A percentile compares a stretch with the other conserved stretches of the same genome.
These are phyloP conservation scores for Edaphochlamys debaryana DNA, from an alignment of 139 green algal genomes.

Conservation along the genomic window DNA sequence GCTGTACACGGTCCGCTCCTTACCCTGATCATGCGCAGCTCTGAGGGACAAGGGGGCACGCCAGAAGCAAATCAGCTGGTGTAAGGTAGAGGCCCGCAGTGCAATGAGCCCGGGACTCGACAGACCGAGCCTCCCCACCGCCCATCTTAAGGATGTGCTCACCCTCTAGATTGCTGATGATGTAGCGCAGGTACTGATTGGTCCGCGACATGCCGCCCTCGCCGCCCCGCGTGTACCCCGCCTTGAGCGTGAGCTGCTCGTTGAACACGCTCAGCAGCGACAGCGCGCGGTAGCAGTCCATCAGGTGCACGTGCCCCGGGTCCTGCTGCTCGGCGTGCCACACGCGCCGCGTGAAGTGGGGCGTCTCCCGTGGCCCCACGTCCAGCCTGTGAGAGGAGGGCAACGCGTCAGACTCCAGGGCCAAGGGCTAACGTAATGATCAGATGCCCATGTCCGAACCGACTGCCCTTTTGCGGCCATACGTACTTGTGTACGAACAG, in stretches of 20 bases:
- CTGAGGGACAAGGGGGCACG: too few species aligned
- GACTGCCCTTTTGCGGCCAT: too few species aligned
- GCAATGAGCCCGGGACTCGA: too few species aligned
- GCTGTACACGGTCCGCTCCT: too few species aligned
- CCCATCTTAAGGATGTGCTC: too few species aligned
- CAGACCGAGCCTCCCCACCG: too few species aligned
- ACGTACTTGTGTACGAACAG: background rate
- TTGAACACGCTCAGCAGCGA: conserved; percentile 58
- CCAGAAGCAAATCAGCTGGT: too few species aligned
- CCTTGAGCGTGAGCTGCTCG: conserved; percentile 52
- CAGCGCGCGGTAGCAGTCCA: conserved; percentile 49
- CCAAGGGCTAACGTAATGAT: too few species aligned
- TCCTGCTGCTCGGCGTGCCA: conserved; percentile 20
- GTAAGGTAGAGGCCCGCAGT: too few species aligned
- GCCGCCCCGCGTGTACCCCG: conserved; percentile 56
- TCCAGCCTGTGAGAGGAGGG: too few species aligned
- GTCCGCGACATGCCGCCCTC: conserved; percentile 60
- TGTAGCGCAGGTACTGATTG: conserved; percentile 67
- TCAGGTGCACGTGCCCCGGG: conserved; percentile 26
- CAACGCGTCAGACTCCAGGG: too few species aligned
- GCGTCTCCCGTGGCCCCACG: conserved; percentile 3
- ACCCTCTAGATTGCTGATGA: conserved; percentile 47
- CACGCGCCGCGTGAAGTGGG: conserved; percentile 27
- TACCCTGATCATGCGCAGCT: conserved; percentile 38
- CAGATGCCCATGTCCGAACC: too few species aligned